Evolutionary conservation across 2,329 filamentous ascomycete species (phyloP).

Genomic region (Geosmithia putterillii): DNA sequence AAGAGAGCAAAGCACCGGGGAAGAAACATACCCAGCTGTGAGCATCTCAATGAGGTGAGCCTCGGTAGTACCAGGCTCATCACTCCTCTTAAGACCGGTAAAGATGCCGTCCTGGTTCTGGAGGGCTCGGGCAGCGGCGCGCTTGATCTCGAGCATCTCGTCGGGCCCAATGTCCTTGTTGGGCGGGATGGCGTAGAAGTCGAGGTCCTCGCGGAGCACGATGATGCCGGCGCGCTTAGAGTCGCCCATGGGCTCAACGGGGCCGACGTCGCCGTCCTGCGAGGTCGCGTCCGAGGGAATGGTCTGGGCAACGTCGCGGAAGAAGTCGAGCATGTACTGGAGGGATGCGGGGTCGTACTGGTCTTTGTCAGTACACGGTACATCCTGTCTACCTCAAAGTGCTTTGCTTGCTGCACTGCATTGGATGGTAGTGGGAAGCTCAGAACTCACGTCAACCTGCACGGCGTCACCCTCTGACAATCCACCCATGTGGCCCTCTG

Average conservation of each 20-base stretch:
- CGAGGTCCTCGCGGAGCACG: constrained; percentile 86
- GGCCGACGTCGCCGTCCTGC: constrained; percentile 47
- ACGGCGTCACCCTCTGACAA: constrained; percentile 91
- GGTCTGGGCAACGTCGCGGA: constrained; percentile 90
- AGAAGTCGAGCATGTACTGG: constrained; percentile 99
- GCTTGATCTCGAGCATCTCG: constrained; percentile 94
- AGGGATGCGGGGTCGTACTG: constrained; percentile 95
- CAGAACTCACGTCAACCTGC: constrained; percentile 81
- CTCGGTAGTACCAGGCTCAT: constrained; percentile 92
- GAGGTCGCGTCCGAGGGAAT: constrained; percentile 63
- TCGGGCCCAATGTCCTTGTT: constrained; percentile 67
- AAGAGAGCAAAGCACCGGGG: not conserved
- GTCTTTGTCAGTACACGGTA: constrained; percentile 7
- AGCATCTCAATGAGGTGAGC: constrained; percentile 99
- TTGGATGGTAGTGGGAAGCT: not conserved
- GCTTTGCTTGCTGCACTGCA: not conserved
- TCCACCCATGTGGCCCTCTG: constrained; percentile 88
- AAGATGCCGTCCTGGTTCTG: constrained; percentile 90
- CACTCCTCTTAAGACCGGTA: constrained; percentile 84
- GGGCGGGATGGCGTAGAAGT: constrained; percentile 95
- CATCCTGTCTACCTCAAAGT: too few species aligned
- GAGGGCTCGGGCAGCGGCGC: constrained; percentile 77
- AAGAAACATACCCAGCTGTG: constrained; percentile 85
- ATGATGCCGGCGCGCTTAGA: constrained; percentile 95
- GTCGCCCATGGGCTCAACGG: constrained; percentile 69